Evolutionary conservation across 306 rosid genomes (phyloP).

Genomic region (Sophora flavescens): DNA sequence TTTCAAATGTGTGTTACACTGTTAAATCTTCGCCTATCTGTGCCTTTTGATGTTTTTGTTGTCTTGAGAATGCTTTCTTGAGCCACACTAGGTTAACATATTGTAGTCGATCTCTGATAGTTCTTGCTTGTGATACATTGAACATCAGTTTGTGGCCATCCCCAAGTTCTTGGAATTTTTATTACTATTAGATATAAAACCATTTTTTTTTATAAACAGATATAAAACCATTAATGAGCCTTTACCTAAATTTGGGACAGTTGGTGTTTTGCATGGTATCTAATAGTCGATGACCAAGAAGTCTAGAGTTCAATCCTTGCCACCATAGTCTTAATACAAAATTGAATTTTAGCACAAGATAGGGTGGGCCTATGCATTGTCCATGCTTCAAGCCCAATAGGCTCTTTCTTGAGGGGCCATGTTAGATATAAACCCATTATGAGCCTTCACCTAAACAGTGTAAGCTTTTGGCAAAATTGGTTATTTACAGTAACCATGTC

Average conservation of each 20-base stretch:
- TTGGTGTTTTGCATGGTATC: background rate
- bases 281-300: background rate
- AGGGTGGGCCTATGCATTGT: too few relatives aligned
- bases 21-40: conserved; percentile 26
- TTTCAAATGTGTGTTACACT: background rate
- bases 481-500: background rate
- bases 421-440: too few relatives aligned
- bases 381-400: too few relatives aligned
- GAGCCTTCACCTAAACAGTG: too few relatives aligned
- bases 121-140: background rate
- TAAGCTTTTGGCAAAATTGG: too few relatives aligned
- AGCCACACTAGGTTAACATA: conserved; percentile 18
- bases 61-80: conserved; percentile 34
- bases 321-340: too few relatives aligned
- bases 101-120: background rate
- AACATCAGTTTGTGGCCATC: conserved; percentile 10
- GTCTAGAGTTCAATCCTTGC: background rate
- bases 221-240: background rate
- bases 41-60: background rate
- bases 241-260: background rate
- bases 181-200: background rate
- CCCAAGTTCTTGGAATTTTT: conserved; percentile 9
- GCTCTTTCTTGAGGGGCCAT: too few relatives aligned
- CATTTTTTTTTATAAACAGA: too few relatives aligned
- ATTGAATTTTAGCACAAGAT: too few relatives aligned